Evolutionary conservation across 2,329 filamentous ascomycete genomes (phyloP).

Genomic region (Epichloe sibirici): DNA sequence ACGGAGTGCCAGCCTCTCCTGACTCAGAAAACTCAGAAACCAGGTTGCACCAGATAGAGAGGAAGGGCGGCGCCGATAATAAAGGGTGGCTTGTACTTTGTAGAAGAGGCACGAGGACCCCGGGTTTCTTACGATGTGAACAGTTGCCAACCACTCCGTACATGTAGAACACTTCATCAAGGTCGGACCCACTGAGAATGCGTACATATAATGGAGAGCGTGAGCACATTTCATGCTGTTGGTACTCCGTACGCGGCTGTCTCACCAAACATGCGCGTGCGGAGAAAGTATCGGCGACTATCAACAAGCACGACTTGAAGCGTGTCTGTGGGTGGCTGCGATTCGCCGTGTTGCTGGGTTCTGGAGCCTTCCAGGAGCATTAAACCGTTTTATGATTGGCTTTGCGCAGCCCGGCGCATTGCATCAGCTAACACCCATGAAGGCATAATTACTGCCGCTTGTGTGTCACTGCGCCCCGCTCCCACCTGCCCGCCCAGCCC

Average conservation of each 20-base stretch:
- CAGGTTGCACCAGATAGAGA: too few species aligned
- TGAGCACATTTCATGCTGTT: slow-evolving; percentile 3
- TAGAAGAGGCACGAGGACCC: too few species aligned
- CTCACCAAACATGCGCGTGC: slow-evolving; percentile 3
- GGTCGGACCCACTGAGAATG: slow-evolving; percentile 9
- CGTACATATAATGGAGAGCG: background rate
- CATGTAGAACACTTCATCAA: background rate
- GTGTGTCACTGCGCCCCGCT: slow-evolving; percentile 18
- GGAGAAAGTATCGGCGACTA: background rate
- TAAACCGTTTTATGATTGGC: slow-evolving; percentile 7
- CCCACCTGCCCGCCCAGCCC: background rate
- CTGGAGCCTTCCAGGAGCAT: slow-evolving; percentile 26
- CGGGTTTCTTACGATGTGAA: too few species aligned
- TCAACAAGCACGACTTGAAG: too few species aligned
- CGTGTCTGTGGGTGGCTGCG: too few species aligned
- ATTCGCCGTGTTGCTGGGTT: slow-evolving; percentile 10
- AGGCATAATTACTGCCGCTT: slow-evolving; percentile 12
- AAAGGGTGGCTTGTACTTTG: too few species aligned
- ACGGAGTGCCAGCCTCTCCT: too few species aligned
- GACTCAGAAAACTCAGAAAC: too few species aligned
- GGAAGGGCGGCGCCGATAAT: too few species aligned
- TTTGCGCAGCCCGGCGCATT: background rate
- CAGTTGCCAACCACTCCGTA: background rate
- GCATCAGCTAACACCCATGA: slow-evolving; percentile 15
- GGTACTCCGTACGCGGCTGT: slow-evolving; percentile 9